Evolutionary conservation across 352 stramenopile genomes (phyloP).

Genomic region (Ophiocytium majus): DNA sequence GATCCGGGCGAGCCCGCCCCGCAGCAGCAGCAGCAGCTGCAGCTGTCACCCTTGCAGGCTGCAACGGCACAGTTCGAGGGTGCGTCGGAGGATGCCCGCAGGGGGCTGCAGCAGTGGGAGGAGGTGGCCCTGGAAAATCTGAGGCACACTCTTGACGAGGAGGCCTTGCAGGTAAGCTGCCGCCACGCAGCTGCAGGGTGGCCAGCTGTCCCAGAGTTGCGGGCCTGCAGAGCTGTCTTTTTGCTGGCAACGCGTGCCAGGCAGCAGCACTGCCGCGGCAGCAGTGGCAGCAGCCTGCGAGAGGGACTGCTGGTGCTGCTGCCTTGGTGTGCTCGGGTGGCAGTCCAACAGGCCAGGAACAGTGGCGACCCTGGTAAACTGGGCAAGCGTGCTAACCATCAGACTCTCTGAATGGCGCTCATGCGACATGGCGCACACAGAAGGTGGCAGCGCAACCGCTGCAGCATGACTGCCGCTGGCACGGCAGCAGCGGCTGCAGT

Average conservation of each 20-base stretch:
- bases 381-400: no score
- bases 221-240: no score
- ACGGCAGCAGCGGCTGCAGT: no score
- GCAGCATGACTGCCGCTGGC: no score
- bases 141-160: conserved; percentile 38
- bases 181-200: background rate
- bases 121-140: conserved; percentile 37
- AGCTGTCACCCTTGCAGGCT: background rate
- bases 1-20: no score
- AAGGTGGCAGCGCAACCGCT: no score
- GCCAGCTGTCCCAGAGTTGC: background rate
- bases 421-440: no score
- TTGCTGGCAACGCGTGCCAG: background rate
- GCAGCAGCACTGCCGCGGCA: background rate
- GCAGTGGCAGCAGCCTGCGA: background rate
- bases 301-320: no score
- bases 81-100: background rate
- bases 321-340: background rate
- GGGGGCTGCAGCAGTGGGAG: conserved; percentile 24
- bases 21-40: background rate
- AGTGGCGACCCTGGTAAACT: background rate
- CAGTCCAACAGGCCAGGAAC: background rate
- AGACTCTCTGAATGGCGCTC: no score
- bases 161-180: conserved; percentile 31
- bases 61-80: background rate